phyloP scores from a whole-genome alignment of 2,329 filamentous ascomycete genomes.

The Neonectria sp. region DNA sequence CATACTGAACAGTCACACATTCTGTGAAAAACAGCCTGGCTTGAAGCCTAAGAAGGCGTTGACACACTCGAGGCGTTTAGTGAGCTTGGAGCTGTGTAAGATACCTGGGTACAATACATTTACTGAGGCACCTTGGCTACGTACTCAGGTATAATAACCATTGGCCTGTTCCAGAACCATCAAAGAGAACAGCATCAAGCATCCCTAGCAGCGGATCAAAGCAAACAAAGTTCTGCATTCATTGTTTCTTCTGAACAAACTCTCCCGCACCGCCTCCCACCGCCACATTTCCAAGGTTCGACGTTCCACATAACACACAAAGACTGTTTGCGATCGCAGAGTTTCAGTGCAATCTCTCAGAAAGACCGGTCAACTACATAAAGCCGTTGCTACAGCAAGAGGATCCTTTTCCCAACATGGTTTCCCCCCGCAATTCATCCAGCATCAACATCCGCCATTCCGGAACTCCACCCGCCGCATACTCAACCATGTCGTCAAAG shows the following conservation, averaged over 20 bases:
- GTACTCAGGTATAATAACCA: background rate
- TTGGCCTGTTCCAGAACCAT: background rate
- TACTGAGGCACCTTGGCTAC: no score
- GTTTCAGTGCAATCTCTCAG: background rate
- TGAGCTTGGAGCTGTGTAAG: background rate
- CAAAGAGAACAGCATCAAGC: background rate
- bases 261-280: background rate
- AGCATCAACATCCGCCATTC: constrained; percentile 1
- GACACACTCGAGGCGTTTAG: background rate
- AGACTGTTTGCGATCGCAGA: background rate
- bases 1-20: background rate
- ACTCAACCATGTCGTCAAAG: constrained; percentile 40
- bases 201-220: background rate
- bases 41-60: background rate
- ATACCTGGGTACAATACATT: no score
- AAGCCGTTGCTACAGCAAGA: background rate
- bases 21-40: background rate
- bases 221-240: background rate
- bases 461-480: constrained; percentile 20
- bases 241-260: background rate
- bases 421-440: background rate
- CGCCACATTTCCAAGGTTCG: background rate
- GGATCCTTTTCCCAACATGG: background rate
- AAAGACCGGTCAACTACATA: background rate
- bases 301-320: background rate